phyloP scores from a whole-genome alignment of 2,329 filamentous ascomycete genomes.

The Paracoccidioides lutzii region DNA sequence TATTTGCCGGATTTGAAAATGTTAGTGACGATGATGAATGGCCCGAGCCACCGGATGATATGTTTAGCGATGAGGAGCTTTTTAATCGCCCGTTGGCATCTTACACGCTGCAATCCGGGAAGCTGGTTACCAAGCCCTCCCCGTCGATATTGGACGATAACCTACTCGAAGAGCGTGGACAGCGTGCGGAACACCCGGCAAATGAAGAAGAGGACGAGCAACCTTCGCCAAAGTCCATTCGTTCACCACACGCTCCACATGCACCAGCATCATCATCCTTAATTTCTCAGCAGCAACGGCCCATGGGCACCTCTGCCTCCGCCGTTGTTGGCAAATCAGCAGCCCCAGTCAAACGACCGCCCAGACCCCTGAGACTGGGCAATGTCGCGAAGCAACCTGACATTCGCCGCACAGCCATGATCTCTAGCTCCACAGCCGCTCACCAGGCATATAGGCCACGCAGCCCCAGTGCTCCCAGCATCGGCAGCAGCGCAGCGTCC shows the following conservation, averaged over 20 bases:
- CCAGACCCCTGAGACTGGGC: constrained; percentile 28
- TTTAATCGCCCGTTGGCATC: constrained; percentile 33
- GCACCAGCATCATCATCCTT: background rate
- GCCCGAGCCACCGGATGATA: constrained; percentile 16
- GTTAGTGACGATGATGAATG: constrained; percentile 37
- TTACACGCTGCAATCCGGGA: constrained; percentile 31
- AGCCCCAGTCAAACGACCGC: constrained; percentile 10
- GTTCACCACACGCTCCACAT: background rate
- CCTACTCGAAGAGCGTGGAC: constrained; percentile 24
- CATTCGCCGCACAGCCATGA: constrained; percentile 67
- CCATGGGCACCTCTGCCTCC: constrained; percentile 2
- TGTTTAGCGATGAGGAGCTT: constrained; percentile 34
- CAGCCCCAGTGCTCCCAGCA: constrained; percentile 34
- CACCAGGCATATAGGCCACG: constrained; percentile 48
- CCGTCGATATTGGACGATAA: constrained; percentile 22
- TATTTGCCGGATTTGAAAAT: constrained; percentile 76
- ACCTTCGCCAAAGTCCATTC: constrained; percentile 3
- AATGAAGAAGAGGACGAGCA: constrained; percentile 24
- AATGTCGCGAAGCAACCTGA: constrained; percentile 41
- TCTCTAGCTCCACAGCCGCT: constrained; percentile 61
- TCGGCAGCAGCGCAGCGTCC: constrained; percentile 26
- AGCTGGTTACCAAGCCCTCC: constrained; percentile 26
- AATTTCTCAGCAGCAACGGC: constrained; percentile 1
- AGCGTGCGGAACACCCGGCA: constrained; percentile 25
- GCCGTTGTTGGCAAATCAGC: constrained; percentile 6